These are phyloP conservation scores for Scytalidium lignicola DNA, from an alignment of 2,329 filamentous ascomycete species.

Conservation along the genomic window DNA sequence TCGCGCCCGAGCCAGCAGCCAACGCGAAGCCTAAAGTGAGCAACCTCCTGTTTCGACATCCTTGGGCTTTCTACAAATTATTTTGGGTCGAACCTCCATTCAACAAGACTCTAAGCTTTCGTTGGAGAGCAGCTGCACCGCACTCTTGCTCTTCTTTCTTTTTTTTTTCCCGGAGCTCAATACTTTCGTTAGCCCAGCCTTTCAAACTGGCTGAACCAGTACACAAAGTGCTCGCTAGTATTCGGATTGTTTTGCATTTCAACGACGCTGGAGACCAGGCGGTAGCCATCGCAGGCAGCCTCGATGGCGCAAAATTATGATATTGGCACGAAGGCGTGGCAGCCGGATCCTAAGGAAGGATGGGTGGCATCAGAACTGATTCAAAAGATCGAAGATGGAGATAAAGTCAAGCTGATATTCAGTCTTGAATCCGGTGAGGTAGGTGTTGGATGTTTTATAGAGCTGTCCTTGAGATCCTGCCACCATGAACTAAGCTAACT, in stretches of 20 bases:
- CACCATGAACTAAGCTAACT: conserved; percentile 19
- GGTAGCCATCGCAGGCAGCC: conserved; percentile 14
- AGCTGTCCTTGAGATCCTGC: not conserved
- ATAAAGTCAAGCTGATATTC: conserved; percentile 85
- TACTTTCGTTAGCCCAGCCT: conserved; percentile 3
- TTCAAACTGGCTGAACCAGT: conserved; percentile 21
- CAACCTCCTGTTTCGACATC: not conserved
- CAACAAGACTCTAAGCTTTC: not conserved
- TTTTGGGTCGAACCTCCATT: not conserved
- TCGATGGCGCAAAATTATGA: conserved; percentile 90
- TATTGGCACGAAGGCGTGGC: conserved; percentile 96
- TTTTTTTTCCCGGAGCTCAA: not conserved
- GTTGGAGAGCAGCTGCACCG: not conserved
- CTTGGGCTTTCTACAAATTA: not conserved
- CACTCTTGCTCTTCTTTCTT: not conserved
- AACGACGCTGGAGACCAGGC: conserved; percentile 12
- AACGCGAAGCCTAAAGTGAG: not conserved
- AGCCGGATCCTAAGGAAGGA: conserved; percentile 91
- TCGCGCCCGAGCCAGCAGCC: not conserved
- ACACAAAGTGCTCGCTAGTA: conserved; percentile 7
- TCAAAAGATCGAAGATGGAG: conserved; percentile 76
- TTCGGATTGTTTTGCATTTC: conserved; percentile 13
- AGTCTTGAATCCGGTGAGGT: conserved; percentile 92
- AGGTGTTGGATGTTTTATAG: conserved; percentile 21
- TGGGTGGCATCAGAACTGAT: conserved; percentile 96